Conservation (phyloP, 768 basidiomycete genomes). For the Termitomyces titanicus region DNA sequence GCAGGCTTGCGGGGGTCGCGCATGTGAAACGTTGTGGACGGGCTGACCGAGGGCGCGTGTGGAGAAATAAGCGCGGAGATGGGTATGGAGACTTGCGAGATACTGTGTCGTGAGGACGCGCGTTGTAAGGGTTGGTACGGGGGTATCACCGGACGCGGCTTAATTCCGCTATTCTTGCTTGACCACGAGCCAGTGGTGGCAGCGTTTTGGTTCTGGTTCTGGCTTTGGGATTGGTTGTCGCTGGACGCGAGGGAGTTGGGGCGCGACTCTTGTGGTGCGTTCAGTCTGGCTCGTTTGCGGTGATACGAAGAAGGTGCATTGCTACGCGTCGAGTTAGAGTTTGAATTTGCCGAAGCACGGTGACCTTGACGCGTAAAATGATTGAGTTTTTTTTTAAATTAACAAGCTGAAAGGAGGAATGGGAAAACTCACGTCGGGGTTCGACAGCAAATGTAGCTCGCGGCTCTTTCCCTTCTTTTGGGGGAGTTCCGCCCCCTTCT, state of each 20-base stretch:
- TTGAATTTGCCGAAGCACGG: slow-evolving; percentile 45
- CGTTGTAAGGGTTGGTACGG: slow-evolving; percentile 19
- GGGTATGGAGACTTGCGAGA: slow-evolving; percentile 74
- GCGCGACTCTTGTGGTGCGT: slow-evolving; percentile 35
- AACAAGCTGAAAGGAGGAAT: slow-evolving; percentile 12
- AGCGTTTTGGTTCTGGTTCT: slow-evolving; percentile 26
- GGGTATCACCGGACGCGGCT: slow-evolving; percentile 18
- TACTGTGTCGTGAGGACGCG: slow-evolving; percentile 46
- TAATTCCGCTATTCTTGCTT: slow-evolving; percentile 29
- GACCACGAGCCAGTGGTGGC: slow-evolving; percentile 45
- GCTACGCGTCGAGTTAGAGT: slow-evolving; percentile 30
- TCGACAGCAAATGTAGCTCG: slow-evolving; percentile 63
- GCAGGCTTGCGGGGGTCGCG: slow-evolving; percentile 78
- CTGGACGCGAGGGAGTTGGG: slow-evolving; percentile 30
- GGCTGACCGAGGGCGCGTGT: slow-evolving; percentile 67
- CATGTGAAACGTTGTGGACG: slow-evolving; percentile 69
- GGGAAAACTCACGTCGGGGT: slow-evolving; percentile 48
- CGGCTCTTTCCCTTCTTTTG: slow-evolving; percentile 51
- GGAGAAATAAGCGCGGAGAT: slow-evolving; percentile 76
- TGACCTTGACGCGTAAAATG: slow-evolving; percentile 35
- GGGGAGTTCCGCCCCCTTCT: slow-evolving; percentile 57
- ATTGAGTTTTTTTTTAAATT: slow-evolving; percentile 18
- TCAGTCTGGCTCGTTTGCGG: slow-evolving; percentile 66
- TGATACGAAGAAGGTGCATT: slow-evolving; percentile 68
- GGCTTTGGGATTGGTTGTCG: slow-evolving; percentile 22